A percentile compares a stretch with the other conserved stretches of the same genome.
Evolutionary conservation across 768 basidiomycete species (phyloP).

Genomic region (Macrocybe gigantea): DNA sequence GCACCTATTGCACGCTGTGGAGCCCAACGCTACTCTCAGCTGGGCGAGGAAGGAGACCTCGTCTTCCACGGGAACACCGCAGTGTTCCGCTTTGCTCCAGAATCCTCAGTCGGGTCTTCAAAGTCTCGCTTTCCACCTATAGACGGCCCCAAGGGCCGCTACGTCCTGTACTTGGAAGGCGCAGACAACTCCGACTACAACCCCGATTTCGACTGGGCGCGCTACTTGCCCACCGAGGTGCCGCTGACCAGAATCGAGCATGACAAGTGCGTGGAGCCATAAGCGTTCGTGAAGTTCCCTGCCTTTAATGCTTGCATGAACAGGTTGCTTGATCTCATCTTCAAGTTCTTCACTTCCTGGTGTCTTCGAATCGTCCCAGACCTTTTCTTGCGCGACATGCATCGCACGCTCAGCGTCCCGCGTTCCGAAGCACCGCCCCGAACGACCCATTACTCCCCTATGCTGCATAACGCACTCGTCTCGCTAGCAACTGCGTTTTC

Average conservation of each 20-base stretch:
- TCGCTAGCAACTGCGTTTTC: slow-evolving; percentile 37
- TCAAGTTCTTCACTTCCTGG: slow-evolving; percentile 47
- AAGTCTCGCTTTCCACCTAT: slow-evolving; percentile 32
- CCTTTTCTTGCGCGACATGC: slow-evolving; percentile 46
- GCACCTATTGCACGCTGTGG: neutral
- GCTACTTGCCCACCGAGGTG: slow-evolving; percentile 36
- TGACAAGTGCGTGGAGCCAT: slow-evolving; percentile 28
- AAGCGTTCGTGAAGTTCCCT: neutral
- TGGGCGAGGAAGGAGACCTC: slow-evolving; percentile 33
- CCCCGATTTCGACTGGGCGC: slow-evolving; percentile 45
- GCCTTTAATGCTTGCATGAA: slow-evolving; percentile 6
- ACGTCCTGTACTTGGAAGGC: slow-evolving; percentile 36
- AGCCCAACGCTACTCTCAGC: neutral
- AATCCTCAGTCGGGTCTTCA: slow-evolving; percentile 11
- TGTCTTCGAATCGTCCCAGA: slow-evolving; percentile 42
- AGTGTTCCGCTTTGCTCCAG: slow-evolving; percentile 33
- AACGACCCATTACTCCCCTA: slow-evolving; percentile 60
- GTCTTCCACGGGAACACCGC: slow-evolving; percentile 37
- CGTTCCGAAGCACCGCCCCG: slow-evolving; percentile 32
- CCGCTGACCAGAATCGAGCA: slow-evolving; percentile 38
- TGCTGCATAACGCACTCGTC: slow-evolving; percentile 66
- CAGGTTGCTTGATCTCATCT: slow-evolving; percentile 36
- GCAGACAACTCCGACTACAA: slow-evolving; percentile 31
- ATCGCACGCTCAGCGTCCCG: slow-evolving; percentile 30
- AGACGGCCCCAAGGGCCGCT: slow-evolving; percentile 30